Conservation (phyloP, 2,329 filamentous ascomycete species). For the Claviceps sp. region DNA sequence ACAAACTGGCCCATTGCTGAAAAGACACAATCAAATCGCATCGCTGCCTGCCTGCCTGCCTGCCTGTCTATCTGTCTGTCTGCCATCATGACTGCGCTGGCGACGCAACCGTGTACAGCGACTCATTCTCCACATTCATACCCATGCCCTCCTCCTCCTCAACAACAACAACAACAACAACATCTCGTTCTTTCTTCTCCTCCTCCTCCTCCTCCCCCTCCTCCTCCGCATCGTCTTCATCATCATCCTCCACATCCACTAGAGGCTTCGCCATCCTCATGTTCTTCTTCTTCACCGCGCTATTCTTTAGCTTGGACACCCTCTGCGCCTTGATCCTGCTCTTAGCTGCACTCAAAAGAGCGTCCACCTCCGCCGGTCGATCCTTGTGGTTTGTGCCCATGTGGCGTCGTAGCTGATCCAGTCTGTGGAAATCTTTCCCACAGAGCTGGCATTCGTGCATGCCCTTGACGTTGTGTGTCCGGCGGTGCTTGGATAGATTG, state of each 20-base stretch:
- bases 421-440: conserved; percentile 42
- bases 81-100: no score
- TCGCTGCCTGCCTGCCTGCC: no score
- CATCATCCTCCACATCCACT: neutral
- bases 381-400: conserved; percentile 22
- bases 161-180: no score
- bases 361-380: conserved; percentile 10
- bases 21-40: no score
- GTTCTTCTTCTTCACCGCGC: conserved; percentile 2
- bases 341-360: conserved; percentile 8
- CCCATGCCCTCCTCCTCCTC: no score
- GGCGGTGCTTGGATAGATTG: conserved; percentile 52
- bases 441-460: conserved; percentile 40
- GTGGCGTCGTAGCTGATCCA: conserved; percentile 48
- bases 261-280: neutral
- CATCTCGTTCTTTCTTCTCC: neutral
- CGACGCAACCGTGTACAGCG: no score
- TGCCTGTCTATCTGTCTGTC: no score
- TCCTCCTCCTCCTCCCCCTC: neutral
- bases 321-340: conserved; percentile 5
- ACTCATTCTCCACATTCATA: no score
- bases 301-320: conserved; percentile 6
- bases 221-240: neutral
- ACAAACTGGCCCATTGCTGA: no score
- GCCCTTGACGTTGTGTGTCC: conserved; percentile 43